Evolutionary conservation across 306 rosid species (phyloP).

Genomic region (Trifolium fragiferum): DNA sequence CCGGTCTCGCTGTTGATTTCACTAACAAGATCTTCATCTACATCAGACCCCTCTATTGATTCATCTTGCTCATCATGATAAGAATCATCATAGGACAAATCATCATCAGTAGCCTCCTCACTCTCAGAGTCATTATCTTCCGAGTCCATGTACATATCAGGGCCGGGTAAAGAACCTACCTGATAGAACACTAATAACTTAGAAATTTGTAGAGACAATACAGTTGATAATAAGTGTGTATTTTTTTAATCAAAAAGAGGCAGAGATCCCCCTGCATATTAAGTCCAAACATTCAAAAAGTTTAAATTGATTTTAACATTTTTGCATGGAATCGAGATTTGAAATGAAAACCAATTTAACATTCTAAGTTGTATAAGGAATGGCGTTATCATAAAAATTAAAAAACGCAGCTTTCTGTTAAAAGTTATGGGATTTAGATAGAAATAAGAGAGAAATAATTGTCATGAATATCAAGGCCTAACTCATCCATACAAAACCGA

Average conservation of each 20-base stretch:
- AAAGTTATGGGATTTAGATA: not conserved
- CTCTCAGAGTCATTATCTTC: slow-evolving; percentile 78
- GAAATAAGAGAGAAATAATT: not conserved
- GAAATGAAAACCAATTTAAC: slow-evolving; percentile 15
- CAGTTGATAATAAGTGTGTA: slow-evolving; percentile 1
- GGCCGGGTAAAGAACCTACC: slow-evolving; percentile 64
- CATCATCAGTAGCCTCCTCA: slow-evolving; percentile 80
- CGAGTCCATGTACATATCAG: slow-evolving; percentile 72
- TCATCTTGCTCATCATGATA: slow-evolving; percentile 54
- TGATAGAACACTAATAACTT: slow-evolving; percentile 57
- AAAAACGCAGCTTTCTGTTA: not conserved
- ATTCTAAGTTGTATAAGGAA: slow-evolving; percentile 26
- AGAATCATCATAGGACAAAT: slow-evolving; percentile 71
- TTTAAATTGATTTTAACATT: slow-evolving; percentile 13
- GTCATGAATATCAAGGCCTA: no score
- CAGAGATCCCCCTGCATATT: slow-evolving; percentile 22
- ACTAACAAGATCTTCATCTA: slow-evolving; percentile 57
- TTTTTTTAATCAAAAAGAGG: slow-evolving; percentile 22
- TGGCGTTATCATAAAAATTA: not conserved
- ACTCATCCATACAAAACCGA: no score
- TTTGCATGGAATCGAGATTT: slow-evolving; percentile 6
- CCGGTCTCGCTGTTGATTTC: slow-evolving; percentile 58
- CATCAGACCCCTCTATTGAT: slow-evolving; percentile 62
- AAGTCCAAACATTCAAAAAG: slow-evolving; percentile 10
- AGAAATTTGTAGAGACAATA: slow-evolving; percentile 42